A percentile compares a stretch with the other conserved stretches of the same genome.
phyloP scores from a whole-genome alignment of 2,329 filamentous ascomycete genomes.

The Penicillium crustosum region DNA sequence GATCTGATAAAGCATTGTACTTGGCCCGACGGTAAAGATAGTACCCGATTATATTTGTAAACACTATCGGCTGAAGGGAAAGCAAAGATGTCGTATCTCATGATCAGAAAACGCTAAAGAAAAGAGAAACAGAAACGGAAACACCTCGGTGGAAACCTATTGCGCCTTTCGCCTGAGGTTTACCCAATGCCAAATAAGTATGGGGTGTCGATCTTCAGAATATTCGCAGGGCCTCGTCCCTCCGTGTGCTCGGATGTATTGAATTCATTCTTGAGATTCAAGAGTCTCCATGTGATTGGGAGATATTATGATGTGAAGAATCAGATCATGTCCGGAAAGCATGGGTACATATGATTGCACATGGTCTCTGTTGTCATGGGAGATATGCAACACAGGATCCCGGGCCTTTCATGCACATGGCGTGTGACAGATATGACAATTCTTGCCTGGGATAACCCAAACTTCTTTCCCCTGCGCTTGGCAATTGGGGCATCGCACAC shows the following conservation, averaged over 20 bases:
- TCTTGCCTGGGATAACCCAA: conserved; percentile 50
- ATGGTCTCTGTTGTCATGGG: not conserved
- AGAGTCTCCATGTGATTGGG: not conserved
- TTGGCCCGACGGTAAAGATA: not conserved
- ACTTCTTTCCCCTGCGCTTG: conserved; percentile 36
- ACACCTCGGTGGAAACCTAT: not conserved
- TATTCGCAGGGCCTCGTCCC: not conserved
- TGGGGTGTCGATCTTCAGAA: not conserved
- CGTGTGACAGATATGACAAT: conserved; percentile 45
- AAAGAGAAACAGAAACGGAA: not conserved
- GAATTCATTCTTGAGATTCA: not conserved
- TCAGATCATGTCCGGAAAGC: not conserved
- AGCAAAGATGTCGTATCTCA: conserved; percentile 4
- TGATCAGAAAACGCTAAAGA: not conserved
- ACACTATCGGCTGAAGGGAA: not conserved
- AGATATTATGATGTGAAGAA: not conserved
- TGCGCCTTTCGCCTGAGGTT: not conserved
- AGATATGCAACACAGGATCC: not conserved
- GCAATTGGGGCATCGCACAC: conserved; percentile 45
- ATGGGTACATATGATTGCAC: not conserved
- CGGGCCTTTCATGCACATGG: conserved; percentile 27
- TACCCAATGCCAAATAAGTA: not conserved
- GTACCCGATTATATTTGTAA: not conserved
- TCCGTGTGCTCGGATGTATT: not conserved
- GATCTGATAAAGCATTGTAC: not conserved